Evolutionary conservation across 495 filamentous ascomycete genomes (phyloP), one percentile per base, ranked within the genome.

Genomic region (Jackrogersella multiformis): DNA sequence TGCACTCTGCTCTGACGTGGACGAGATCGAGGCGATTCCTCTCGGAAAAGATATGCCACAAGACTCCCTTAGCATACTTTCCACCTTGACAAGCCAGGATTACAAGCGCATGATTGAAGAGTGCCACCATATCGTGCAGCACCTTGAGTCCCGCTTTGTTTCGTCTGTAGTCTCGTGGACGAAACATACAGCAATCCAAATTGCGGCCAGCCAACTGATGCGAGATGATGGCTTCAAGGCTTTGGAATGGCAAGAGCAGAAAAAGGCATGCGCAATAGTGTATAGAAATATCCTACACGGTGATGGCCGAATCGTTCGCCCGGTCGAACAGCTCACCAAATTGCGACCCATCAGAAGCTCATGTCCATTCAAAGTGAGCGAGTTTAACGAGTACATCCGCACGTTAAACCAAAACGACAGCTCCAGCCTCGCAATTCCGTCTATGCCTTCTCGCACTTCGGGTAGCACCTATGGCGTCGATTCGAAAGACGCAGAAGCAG

Each of bases 261-360:
- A 30, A 9, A 62, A 32, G 20, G 15, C 26, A 10, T 21, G 39
- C 9, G 63, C 67, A 3, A 30, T 62, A 1, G 46, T 73, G n/a
- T 73, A 70, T 32, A 15, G n/a, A 0, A 74, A 57, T 6, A 26
- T 68, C 28, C 1, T 28, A 1, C 38, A 57, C 12, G 42, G 59
- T 13, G 12, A 73, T 21, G 1, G 42, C 12, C 52, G 46, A 13
- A 55, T 64, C 16, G 34, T 67, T 8, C 66, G 64, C 9, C 20
- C 63, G 0, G 41, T 32, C 7, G 34, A 65, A 18, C 53, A 64
- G 48, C 45, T 70, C 24, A 24, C 46, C 1, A 10, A 16, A 5
- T 32, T 70, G n/a, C 64, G 54, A 55, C 20, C 54, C 6, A 4
- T 5, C 7, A 28, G 35, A 1, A 10, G 20, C 30, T 13, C 42